Evolutionary conservation across 305 asterid genomes (phyloP).

Genomic region (Fraxinus floribunda): DNA sequence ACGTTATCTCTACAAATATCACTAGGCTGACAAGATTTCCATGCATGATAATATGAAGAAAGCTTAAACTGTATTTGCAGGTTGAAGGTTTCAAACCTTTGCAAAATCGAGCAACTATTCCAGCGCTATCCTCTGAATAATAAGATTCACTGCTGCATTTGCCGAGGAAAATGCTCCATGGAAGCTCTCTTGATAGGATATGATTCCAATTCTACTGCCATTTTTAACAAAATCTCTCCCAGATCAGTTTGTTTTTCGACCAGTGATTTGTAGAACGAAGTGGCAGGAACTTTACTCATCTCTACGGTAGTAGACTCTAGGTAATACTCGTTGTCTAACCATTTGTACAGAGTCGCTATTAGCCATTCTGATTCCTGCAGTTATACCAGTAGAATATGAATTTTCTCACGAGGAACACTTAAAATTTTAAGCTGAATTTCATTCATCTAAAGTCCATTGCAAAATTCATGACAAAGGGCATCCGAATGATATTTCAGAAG

Average conservation of each 20-base stretch:
- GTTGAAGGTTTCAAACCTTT: constrained; percentile 14
- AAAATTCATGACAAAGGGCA: background rate
- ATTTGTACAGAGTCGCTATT: constrained; percentile 62
- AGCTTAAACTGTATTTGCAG: background rate
- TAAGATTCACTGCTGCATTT: constrained; percentile 82
- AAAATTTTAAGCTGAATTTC: background rate
- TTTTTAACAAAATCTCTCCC: constrained; percentile 78
- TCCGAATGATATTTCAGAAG: too few relatives aligned
- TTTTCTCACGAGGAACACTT: background rate
- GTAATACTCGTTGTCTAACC: constrained; percentile 94
- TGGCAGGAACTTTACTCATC: constrained; percentile 71
- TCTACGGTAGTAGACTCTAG: constrained; percentile 70
- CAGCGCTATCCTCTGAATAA: constrained; percentile 57
- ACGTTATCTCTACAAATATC: too few relatives aligned
- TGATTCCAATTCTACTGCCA: constrained; percentile 77
- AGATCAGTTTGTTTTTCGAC: constrained; percentile 55
- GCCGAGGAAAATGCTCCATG: constrained; percentile 96
- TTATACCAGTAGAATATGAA: background rate
- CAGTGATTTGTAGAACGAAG: constrained; percentile 64
- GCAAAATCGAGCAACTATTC: constrained; percentile 23
- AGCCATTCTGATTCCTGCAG: constrained; percentile 91
- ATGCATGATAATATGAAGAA: background rate
- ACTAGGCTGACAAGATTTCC: too few relatives aligned
- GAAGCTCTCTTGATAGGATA: constrained; percentile 93
- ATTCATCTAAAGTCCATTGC: background rate